Percentiles rank a stretch among this genome's conserved stretches.
Evolutionary conservation across 2,329 filamentous ascomycete species (phyloP).

Genomic region (Phaeosphaeriaceae sp.): DNA sequence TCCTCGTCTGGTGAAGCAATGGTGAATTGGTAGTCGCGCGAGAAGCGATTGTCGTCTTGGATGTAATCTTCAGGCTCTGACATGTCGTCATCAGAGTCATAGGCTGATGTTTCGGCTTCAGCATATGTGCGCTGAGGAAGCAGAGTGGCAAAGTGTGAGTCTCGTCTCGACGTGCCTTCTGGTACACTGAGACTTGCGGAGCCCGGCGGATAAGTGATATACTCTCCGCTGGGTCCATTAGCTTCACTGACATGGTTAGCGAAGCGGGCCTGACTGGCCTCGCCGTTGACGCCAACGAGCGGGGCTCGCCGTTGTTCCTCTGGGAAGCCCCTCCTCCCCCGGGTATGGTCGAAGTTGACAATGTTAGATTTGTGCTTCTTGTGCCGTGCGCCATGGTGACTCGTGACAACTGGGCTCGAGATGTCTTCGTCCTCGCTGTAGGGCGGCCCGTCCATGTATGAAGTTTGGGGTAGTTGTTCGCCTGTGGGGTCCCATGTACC

Average conservation of each 20-base stretch:
- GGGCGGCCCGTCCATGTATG: conserved; percentile 80
- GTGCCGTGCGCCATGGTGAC: conserved; percentile 68
- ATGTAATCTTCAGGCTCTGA: conserved; percentile 55
- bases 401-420: conserved; percentile 85
- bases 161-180: conserved; percentile 49
- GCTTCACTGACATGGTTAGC: conserved; percentile 71
- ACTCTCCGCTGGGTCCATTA: conserved; percentile 79
- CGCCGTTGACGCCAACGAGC: conserved; percentile 60
- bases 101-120: conserved; percentile 48
- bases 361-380: conserved; percentile 72
- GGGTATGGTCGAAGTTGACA: conserved; percentile 49
- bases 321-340: conserved; percentile 40
- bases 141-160: conserved; percentile 62
- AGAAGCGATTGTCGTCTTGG: conserved; percentile 77
- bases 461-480: conserved; percentile 79
- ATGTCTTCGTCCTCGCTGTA: conserved; percentile 97
- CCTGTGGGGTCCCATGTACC: conserved; percentile 61
- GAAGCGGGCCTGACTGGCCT: conserved; percentile 78
- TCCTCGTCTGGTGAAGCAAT: conserved; percentile 96
- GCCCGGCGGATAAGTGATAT: conserved; percentile 75
- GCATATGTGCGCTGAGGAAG: conserved; percentile 52
- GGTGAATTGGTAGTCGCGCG: conserved; percentile 90
- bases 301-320: conserved; percentile 53
- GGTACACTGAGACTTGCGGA: conserved; percentile 43
- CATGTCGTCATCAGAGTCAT: conserved; percentile 58